Evolutionary conservation across 805 yeast species (phyloP).

Genomic region (Starmerella sp.): DNA sequence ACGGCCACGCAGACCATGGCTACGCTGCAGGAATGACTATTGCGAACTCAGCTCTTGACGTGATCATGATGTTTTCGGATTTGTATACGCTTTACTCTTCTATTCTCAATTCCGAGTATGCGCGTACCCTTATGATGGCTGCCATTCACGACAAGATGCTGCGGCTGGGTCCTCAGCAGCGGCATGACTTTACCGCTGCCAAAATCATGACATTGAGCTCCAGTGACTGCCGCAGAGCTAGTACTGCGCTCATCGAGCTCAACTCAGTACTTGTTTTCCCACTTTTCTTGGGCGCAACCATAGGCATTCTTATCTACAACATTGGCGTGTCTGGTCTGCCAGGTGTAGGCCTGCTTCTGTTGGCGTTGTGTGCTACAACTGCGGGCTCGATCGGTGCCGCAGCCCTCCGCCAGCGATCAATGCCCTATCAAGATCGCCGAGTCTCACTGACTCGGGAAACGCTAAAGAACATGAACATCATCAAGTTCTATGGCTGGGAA

Average conservation of each 20-base stretch:
- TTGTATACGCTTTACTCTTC: conserved; percentile 54
- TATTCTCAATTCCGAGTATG: conserved; percentile 55
- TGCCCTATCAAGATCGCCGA: conserved; percentile 56
- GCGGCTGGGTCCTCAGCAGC: conserved; percentile 44
- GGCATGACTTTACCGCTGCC: conserved; percentile 52
- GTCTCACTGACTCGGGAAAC: conserved; percentile 68
- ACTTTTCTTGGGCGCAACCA: conserved; percentile 33
- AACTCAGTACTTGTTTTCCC: conserved; percentile 10
- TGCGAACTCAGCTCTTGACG: conserved; percentile 50
- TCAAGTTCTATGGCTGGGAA: conserved; percentile 89
- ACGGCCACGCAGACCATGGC: conserved; percentile 26
- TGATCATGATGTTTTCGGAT: conserved; percentile 36
- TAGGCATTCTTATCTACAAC: conserved; percentile 52
- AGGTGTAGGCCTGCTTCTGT: conserved; percentile 45
- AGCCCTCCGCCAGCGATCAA: conserved; percentile 4
- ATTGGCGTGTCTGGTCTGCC: conserved; percentile 63
- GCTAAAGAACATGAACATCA: conserved; percentile 60
- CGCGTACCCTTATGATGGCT: conserved; percentile 58
- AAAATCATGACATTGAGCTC: conserved; percentile 66
- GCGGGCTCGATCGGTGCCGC: conserved; percentile 14
- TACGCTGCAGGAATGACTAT: conserved; percentile 66
- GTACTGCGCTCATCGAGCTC: conserved; percentile 30
- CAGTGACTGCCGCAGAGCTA: conserved; percentile 69
- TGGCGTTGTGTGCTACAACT: conserved; percentile 33
- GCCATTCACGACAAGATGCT: conserved; percentile 60